Conservation (phyloP, 805 yeast genomes). For the Spencermartinsiella europaea region DNA sequence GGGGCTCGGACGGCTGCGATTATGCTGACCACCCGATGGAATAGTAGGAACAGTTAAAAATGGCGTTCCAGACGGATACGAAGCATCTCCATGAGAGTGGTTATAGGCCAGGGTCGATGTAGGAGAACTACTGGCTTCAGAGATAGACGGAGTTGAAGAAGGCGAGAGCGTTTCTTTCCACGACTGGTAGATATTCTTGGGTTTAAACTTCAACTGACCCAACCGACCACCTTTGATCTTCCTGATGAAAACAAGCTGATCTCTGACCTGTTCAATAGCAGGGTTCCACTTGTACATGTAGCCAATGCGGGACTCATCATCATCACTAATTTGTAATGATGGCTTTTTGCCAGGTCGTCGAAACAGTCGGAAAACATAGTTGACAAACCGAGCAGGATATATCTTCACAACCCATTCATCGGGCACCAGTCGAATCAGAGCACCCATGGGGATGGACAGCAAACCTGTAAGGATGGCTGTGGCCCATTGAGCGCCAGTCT, state of each 20-base stretch:
- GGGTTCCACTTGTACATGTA: conserved; percentile 34
- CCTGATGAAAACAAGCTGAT: conserved; percentile 32
- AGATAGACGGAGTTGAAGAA: conserved; percentile 14
- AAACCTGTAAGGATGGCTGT: conserved; percentile 79
- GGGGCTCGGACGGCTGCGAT: not conserved
- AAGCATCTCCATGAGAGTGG: conserved; percentile 9
- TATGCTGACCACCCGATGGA: conserved; percentile 2
- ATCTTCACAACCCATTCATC: conserved; percentile 42
- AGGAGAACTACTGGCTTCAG: conserved; percentile 5
- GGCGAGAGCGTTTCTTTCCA: conserved; percentile 22
- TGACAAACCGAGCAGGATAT: conserved; percentile 25
- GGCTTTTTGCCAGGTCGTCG: conserved; percentile 7
- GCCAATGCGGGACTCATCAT: conserved; percentile 23
- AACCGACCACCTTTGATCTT: conserved; percentile 38
- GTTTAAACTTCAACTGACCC: conserved; percentile 25
- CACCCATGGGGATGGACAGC: conserved; percentile 75
- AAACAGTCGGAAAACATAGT: conserved; percentile 20
- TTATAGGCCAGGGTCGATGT: conserved; percentile 14
- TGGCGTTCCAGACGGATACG: not conserved
- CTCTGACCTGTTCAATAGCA: conserved; percentile 36
- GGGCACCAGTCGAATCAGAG: conserved; percentile 72
- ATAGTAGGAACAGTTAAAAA: conserved; percentile 21
- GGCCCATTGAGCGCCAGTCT: conserved; percentile 85
- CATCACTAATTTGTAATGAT: conserved; percentile 6
- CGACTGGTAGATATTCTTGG: conserved; percentile 18